These are phyloP conservation scores for Saturnispora halmiae DNA, from an alignment of 805 yeast species.

Conservation along the genomic window DNA sequence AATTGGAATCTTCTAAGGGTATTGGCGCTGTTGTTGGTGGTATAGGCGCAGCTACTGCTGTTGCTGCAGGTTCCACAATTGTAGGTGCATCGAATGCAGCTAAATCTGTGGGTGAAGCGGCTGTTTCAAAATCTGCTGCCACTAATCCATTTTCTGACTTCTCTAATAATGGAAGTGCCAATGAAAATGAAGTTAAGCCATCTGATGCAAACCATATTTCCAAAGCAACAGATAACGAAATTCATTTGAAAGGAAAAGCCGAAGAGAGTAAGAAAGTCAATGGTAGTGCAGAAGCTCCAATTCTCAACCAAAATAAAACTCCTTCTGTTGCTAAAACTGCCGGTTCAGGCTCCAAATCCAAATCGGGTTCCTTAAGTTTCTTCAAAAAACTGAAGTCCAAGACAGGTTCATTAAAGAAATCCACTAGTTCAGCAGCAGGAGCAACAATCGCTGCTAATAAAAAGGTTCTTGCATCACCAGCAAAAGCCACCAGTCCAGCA, in stretches of 20 bases:
- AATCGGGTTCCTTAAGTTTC: slow-evolving; percentile 16
- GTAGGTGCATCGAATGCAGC: slow-evolving; percentile 17
- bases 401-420: slow-evolving; percentile 11
- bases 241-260: too few relatives aligned
- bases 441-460: too few relatives aligned
- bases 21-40: slow-evolving; percentile 24
- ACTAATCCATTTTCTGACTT: slow-evolving; percentile 13
- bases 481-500: background rate
- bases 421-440: background rate
- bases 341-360: slow-evolving; percentile 22
- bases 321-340: slow-evolving; percentile 10
- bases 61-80: slow-evolving; percentile 12
- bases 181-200: too few relatives aligned
- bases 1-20: slow-evolving; percentile 17
- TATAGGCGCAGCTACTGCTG: slow-evolving; percentile 10
- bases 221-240: too few relatives aligned
- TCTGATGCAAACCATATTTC: too few relatives aligned
- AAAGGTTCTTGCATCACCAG: background rate
- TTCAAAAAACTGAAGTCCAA: slow-evolving; percentile 16
- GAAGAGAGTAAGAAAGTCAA: too few relatives aligned
- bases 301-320: too few relatives aligned
- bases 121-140: slow-evolving; percentile 2
- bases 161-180: too few relatives aligned
- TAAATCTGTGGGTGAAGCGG: slow-evolving; percentile 17
- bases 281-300: too few relatives aligned